Evolutionary conservation across 2,329 filamentous ascomycete species (phyloP).

Genomic region (Colletotrichum sp.): DNA sequence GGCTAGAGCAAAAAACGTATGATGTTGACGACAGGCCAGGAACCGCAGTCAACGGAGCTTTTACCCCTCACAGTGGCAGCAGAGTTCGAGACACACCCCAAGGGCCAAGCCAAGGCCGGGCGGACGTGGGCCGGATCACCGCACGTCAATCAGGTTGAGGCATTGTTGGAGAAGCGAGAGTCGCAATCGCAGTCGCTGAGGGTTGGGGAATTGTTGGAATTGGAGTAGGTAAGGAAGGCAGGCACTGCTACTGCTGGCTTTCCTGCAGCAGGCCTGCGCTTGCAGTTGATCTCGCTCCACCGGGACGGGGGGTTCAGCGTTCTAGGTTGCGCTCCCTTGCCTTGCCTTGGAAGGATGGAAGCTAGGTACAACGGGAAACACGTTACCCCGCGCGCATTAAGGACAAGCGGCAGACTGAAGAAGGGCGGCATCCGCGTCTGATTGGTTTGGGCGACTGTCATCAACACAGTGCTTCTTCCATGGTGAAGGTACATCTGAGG

Average conservation of each 20-base stretch:
- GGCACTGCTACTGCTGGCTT: background rate
- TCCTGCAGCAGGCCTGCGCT: background rate
- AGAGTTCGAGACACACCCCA: slow-evolving; percentile 5
- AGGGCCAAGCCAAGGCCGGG: slow-evolving; percentile 8
- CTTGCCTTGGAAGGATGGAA: background rate
- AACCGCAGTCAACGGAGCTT: slow-evolving; percentile 13
- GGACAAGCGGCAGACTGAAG: background rate
- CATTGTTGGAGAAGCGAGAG: slow-evolving; percentile 3
- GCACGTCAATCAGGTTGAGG: background rate
- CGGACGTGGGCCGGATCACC: slow-evolving; percentile 8
- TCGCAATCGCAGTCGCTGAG: background rate
- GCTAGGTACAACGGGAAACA: slow-evolving; percentile 2
- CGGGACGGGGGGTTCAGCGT: background rate
- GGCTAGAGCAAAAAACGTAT: slow-evolving; percentile 19
- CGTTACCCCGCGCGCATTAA: slow-evolving; percentile 10
- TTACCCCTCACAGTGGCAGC: slow-evolving; percentile 20
- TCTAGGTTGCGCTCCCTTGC: background rate
- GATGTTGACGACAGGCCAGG: slow-evolving; percentile 21
- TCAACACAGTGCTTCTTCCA: background rate
- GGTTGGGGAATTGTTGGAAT: background rate
- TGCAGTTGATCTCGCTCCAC: slow-evolving; percentile 3
- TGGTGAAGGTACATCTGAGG: background rate
- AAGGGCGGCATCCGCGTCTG: background rate
- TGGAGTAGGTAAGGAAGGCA: background rate
- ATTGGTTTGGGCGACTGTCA: background rate